Evolutionary conservation across 345 rosid genomes (phyloP).

Genomic region (Laguncularia racemosa): DNA sequence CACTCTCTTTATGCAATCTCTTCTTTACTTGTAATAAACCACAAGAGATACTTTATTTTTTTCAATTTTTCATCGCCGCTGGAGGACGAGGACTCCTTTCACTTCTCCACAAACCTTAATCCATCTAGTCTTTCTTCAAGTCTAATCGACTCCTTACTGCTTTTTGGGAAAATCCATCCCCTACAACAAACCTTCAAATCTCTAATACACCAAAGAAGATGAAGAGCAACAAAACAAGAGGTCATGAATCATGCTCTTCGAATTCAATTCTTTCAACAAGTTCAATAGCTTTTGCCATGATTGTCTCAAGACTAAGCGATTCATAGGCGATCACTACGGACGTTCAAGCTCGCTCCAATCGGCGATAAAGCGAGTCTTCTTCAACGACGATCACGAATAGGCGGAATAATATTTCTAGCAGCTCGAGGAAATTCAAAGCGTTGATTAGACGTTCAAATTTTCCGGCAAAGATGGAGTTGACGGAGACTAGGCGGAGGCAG

Average conservation of each 20-base stretch:
- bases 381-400: neutral
- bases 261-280: constrained; percentile 3
- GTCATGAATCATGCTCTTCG: neutral
- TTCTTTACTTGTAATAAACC: neutral
- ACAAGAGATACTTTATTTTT: no score
- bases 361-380: neutral
- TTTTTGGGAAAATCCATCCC: constrained; percentile 14
- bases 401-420: neutral
- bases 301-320: neutral
- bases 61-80: no score
- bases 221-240: no score
- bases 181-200: neutral
- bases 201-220: neutral
- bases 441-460: constrained; percentile 25
- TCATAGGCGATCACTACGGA: neutral
- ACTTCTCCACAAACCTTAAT: constrained; percentile 12
- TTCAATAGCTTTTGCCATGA: neutral
- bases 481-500: constrained; percentile 9
- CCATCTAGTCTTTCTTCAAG: neutral
- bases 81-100: constrained; percentile 5
- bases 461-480: constrained; percentile 27
- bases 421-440: constrained; percentile 13
- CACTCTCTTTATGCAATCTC: constrained; percentile 24
- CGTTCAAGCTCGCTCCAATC: constrained; percentile 8
- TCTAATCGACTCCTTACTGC: constrained; percentile 6